Base-by-base conservation (phyloP, 1,284 basidiomycete genomes). In the Puccinia hordei region DNA sequence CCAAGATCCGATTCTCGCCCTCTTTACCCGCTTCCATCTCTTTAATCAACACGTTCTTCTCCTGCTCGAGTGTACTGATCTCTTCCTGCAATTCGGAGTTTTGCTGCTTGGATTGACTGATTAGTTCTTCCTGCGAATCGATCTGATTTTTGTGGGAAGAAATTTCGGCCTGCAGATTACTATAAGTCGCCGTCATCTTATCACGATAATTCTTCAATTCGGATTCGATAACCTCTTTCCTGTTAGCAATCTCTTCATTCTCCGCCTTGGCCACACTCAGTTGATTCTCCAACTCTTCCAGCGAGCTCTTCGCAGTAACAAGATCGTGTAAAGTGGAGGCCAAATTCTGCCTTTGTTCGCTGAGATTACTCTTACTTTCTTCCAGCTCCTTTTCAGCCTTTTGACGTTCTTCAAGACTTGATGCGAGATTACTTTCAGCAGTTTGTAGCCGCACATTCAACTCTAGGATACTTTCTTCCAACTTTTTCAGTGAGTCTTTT, bases 1-100 rank as follows among this genome's bases (percentile, higher is more conserved):
- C 68, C 59, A 80, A 72, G n/a, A 80, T 71, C 49, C 77, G 66
- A 51, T 80, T 80, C 51, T 80, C 77, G 10, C 77, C 77, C 49
- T 69, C 77, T 24, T 80, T 80, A 4, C 77, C 77, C 33, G 49
- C 77, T 61, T 80, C 77, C 77, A 80, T 80, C 46, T 80, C 68
- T 30, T 80, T 80, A 44, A 80, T 80, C 38, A 80, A 24, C 46
- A 59, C 66, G 35, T 69, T 80, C 59, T 80, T 80, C 68, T 80
- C 77, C 41, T 35, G 66, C 57, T 80, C 77, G 27, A 80, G 57
- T 10, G 68, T 44, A 33, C 49, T 44, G 17, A 80, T 73, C 33
- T 80, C 77, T 65, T 80, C 66, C 57, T 69, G 49, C 24, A 80
- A 51, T 59, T 80, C 77, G 24, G 53, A 59, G 2, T 53, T 41